phyloP scores from a whole-genome alignment of 1,284 basidiomycete species.

The Stereum hirsutum region DNA sequence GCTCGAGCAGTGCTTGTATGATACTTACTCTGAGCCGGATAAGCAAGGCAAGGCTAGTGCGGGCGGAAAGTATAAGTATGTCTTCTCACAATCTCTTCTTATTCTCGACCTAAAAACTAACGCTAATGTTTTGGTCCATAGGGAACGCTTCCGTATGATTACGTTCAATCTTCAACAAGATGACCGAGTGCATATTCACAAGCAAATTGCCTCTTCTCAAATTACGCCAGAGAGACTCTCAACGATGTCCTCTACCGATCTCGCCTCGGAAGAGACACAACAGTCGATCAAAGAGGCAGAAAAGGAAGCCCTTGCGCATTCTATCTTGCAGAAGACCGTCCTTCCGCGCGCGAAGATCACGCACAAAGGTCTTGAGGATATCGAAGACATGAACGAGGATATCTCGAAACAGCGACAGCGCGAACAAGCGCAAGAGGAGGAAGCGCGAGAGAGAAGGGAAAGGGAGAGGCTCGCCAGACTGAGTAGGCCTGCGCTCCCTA shows the following conservation, averaged over 20 bases:
- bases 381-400: constrained; percentile 66
- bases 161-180: constrained; percentile 71
- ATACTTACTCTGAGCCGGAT: constrained; percentile 68
- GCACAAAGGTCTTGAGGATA: constrained; percentile 82
- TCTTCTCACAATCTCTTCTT: constrained; percentile 10
- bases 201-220: constrained; percentile 57
- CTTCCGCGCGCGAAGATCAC: constrained; percentile 80
- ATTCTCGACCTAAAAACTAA: background rate
- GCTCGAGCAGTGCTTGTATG: constrained; percentile 63
- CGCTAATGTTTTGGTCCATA: constrained; percentile 19
- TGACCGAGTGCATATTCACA: constrained; percentile 67
- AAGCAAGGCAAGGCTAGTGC: constrained; percentile 60
- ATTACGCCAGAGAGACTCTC: constrained; percentile 66
- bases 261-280: constrained; percentile 77
- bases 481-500: constrained; percentile 29
- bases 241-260: constrained; percentile 76
- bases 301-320: constrained; percentile 72
- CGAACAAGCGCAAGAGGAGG: constrained; percentile 43
- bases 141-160: constrained; percentile 79
- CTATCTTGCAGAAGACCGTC: constrained; percentile 64
- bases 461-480: constrained; percentile 47
- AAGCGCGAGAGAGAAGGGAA: constrained; percentile 34
- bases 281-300: constrained; percentile 73
- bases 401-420: constrained; percentile 35
- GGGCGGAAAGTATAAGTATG: constrained; percentile 74